A percentile compares a stretch with the other conserved stretches of the same genome.
Conservation (phyloP, 345 rosid genomes). For the Populus simonii region DNA sequence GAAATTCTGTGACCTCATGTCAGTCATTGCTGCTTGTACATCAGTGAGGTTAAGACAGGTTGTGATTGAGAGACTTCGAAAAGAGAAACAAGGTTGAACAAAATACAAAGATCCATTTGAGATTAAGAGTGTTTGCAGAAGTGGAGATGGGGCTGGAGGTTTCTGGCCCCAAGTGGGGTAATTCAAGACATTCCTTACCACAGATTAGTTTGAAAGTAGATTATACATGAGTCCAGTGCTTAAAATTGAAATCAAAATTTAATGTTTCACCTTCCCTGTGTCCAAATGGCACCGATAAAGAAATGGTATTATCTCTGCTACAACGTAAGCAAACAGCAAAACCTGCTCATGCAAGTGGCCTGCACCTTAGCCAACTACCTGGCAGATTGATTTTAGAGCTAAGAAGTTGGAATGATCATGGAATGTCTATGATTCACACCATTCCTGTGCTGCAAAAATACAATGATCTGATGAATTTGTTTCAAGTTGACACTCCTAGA, state of each 20-base stretch:
- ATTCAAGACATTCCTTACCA: neutral
- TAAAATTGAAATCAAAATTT: no score
- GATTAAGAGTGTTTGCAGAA: neutral
- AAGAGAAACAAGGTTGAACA: neutral
- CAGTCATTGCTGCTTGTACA: neutral
- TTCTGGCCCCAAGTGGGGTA: neutral
- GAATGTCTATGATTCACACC: no score
- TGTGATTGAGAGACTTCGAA: neutral
- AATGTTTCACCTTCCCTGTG: neutral
- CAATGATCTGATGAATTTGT: no score
- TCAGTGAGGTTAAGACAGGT: neutral
- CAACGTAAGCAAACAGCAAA: neutral
- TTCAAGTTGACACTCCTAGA: no score
- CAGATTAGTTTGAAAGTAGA: neutral
- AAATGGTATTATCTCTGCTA: neutral
- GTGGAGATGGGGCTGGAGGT: neutral
- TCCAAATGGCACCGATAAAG: neutral
- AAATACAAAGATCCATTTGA: neutral
- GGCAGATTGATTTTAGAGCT: no score
- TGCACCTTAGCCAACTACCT: no score
- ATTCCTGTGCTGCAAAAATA: no score
- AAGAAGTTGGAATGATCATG: no score
- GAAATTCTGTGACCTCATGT: constrained; percentile 15
- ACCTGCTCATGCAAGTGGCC: no score
- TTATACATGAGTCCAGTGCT: neutral